Evolutionary conservation across 2,329 filamentous ascomycete species (phyloP).

Genomic region (Claviceps cyperi): DNA sequence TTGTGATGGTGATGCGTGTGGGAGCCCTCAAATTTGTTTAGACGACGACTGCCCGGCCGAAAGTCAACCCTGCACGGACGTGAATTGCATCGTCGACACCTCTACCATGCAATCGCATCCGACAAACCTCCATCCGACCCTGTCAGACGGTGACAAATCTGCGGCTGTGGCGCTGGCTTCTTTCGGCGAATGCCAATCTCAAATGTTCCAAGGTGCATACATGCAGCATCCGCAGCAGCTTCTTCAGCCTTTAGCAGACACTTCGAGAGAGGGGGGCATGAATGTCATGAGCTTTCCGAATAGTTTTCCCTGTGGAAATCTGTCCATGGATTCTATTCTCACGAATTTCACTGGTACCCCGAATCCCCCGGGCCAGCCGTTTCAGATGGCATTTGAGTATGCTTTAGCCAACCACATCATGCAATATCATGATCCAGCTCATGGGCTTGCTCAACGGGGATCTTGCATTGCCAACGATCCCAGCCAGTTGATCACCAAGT

Average conservation of each 20-base stretch:
- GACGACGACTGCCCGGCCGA: conserved; percentile 22
- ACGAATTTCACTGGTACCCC: conserved; percentile 3
- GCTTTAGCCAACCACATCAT: conserved; percentile 16
- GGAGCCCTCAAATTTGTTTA: conserved; percentile 12
- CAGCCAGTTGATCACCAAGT: conserved; percentile 12
- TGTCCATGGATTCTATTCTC: conserved; percentile 10
- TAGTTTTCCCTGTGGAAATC: conserved; percentile 10
- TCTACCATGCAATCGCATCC: not conserved
- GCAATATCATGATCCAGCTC: conserved; percentile 16
- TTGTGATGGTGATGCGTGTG: conserved; percentile 22
- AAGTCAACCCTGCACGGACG: conserved; percentile 21
- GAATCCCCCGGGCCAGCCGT: conserved; percentile 8
- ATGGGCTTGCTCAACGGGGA: conserved; percentile 10
- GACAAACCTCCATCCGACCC: not conserved
- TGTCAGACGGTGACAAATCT: conserved; percentile 12
- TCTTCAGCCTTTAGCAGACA: not conserved
- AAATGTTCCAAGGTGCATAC: conserved; percentile 5
- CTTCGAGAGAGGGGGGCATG: conserved; percentile 3
- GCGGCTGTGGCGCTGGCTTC: conserved; percentile 18
- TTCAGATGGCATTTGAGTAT: conserved; percentile 10
- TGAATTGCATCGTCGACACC: conserved; percentile 17
- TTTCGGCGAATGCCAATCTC: conserved; percentile 13
- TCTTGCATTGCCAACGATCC: conserved; percentile 16
- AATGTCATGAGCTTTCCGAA: conserved; percentile 6
- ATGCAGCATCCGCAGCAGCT: conserved; percentile 6